Conservation (phyloP, 352 stramenopile genomes). For the Discostella stelligera region DNA sequence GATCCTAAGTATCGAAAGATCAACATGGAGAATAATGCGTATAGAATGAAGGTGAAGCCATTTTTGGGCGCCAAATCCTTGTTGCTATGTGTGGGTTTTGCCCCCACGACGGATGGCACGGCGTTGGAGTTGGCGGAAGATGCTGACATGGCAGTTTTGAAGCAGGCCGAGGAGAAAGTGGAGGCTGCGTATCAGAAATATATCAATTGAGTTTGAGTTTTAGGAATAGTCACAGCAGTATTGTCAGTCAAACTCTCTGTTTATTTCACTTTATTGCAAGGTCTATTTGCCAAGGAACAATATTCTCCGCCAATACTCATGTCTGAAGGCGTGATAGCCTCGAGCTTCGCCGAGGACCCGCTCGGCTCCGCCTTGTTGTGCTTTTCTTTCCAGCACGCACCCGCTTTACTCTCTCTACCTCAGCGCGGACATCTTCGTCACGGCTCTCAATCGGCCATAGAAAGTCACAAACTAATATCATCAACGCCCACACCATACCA, state of each 20-base stretch:
- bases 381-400: too few species aligned
- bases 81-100: constrained; percentile 72
- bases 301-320: neutral
- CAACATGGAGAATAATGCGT: constrained; percentile 82
- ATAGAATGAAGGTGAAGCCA: constrained; percentile 76
- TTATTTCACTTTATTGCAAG: too few species aligned
- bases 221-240: neutral
- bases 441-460: too few species aligned
- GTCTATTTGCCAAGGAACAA: neutral
- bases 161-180: constrained; percentile 70
- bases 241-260: neutral
- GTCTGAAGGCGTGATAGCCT: too few species aligned
- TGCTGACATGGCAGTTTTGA: constrained; percentile 55
- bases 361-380: too few species aligned
- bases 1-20: constrained; percentile 77
- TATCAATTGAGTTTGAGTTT: constrained; percentile 27
- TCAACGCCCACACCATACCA: too few species aligned
- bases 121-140: constrained; percentile 62
- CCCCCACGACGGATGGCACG: constrained; percentile 49
- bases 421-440: too few species aligned
- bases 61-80: constrained; percentile 78
- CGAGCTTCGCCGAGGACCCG: too few species aligned
- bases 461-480: too few species aligned
- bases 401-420: too few species aligned
- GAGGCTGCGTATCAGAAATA: constrained; percentile 63